phyloP scores from a whole-genome alignment of 257 asterid species.

The Nicotiana noctiflora region DNA sequence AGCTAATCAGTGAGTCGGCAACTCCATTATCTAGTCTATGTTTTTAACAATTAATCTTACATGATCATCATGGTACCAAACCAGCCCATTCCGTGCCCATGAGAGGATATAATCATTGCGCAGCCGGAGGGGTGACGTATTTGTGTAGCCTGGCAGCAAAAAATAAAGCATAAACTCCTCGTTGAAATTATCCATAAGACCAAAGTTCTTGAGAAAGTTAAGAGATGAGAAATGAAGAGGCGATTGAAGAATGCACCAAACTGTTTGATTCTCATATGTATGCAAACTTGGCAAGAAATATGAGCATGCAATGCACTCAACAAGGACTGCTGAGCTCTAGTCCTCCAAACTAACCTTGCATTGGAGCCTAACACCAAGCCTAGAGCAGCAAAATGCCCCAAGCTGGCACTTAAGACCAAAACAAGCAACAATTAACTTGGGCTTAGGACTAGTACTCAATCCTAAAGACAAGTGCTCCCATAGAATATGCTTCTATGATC shows the following conservation, averaged over 20 bases:
- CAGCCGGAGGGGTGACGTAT: constrained; percentile 93
- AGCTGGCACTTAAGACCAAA: neutral
- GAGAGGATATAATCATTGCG: constrained; percentile 57
- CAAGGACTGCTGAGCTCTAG: neutral
- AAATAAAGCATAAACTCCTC: neutral
- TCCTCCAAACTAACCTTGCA: neutral
- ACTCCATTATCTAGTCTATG: neutral
- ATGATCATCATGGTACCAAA: constrained; percentile 56
- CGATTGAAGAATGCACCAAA: neutral
- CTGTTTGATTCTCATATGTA: neutral
- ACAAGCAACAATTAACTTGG: neutral
- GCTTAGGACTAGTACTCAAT: neutral
- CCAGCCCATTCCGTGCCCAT: constrained; percentile 74
- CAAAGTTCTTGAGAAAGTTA: neutral
- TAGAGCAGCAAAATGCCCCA: neutral
- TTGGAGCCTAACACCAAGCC: neutral
- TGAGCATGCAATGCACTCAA: neutral
- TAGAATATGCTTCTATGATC: neutral
- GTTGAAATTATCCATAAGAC: constrained; percentile 10
- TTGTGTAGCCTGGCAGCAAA: constrained; percentile 50
- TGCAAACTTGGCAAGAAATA: constrained; percentile 9
- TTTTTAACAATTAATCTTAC: constrained; percentile 30
- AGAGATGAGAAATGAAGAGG: neutral
- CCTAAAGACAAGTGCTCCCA: neutral
- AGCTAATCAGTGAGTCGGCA: neutral